Conservation (phyloP, 2,329 filamentous ascomycete species). For the Rutstroemia sp. region DNA sequence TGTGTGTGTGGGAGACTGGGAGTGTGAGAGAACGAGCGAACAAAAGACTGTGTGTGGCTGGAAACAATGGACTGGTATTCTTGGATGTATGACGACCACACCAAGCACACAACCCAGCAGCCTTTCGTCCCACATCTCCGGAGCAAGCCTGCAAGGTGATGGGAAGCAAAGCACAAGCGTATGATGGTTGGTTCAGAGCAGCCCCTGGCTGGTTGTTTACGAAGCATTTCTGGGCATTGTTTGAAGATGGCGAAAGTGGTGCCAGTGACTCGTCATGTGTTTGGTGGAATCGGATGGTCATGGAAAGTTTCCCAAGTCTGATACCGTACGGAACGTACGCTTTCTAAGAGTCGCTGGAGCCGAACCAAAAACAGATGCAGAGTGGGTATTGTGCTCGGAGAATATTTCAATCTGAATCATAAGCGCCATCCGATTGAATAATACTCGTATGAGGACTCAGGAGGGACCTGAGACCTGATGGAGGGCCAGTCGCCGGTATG, state of each 20-base stretch:
- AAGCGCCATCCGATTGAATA: slow-evolving; percentile 1
- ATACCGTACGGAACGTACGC: neutral
- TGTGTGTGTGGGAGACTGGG: neutral
- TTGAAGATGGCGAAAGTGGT: slow-evolving; percentile 5
- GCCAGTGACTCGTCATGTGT: slow-evolving; percentile 3
- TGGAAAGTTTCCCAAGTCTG: neutral
- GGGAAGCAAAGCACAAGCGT: neutral
- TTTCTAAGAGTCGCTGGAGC: neutral
- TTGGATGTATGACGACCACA: neutral
- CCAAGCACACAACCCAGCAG: neutral
- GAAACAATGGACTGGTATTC: no score
- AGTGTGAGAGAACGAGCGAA: neutral
- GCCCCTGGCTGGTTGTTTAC: neutral
- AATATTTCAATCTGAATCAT: slow-evolving; percentile 10
- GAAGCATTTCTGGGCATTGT: slow-evolving; percentile 4
- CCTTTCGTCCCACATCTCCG: slow-evolving; percentile 7
- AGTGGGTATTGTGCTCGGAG: slow-evolving; percentile 5
- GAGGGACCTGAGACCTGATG: no score
- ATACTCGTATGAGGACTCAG: neutral
- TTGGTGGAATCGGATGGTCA: neutral
- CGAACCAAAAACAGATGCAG: neutral
- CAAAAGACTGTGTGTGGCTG: neutral
- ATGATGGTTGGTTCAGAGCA: slow-evolving; percentile 6
- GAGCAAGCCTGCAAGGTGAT: neutral
- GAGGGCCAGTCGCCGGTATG: no score